phyloP scores from a whole-genome alignment of 2,329 filamentous ascomycete genomes.

The Eutypella sp. region DNA sequence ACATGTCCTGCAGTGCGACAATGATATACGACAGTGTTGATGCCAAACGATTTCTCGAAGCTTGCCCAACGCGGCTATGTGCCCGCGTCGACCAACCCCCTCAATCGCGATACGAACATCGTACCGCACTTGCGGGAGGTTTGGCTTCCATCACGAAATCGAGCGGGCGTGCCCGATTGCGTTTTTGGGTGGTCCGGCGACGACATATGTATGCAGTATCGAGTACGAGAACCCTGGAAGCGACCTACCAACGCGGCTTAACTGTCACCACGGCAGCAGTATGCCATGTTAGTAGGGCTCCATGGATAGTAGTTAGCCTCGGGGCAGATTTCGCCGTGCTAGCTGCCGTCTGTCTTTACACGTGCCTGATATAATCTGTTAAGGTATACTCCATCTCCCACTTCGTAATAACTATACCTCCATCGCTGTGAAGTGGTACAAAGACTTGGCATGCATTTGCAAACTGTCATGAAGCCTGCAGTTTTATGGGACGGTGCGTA shows the following conservation, averaged over 20 bases:
- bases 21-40: slow-evolving; percentile 20
- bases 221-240: not conserved
- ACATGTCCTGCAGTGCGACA: slow-evolving; percentile 18
- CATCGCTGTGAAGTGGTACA: not conserved
- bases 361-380: too few relatives aligned
- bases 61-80: slow-evolving; percentile 22
- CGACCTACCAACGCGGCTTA: too few relatives aligned
- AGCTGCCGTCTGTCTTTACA: too few relatives aligned
- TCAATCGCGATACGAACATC: not conserved
- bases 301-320: too few relatives aligned
- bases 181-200: not conserved
- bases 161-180: not conserved
- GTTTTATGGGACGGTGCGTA: too few relatives aligned
- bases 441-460: slow-evolving; percentile 3
- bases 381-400: too few relatives aligned
- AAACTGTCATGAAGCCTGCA: not conserved
- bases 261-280: too few relatives aligned
- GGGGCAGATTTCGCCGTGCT: not conserved
- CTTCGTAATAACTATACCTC: not conserved
- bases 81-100: slow-evolving; percentile 17
- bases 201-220: not conserved
- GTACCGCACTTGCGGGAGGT: not conserved
- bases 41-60: slow-evolving; percentile 23
- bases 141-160: not conserved
- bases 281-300: too few relatives aligned